A percentile compares a stretch with the other conserved stretches of the same genome.
Conservation (phyloP, 495 filamentous ascomycete species). For the Penicillium subrubescens region DNA sequence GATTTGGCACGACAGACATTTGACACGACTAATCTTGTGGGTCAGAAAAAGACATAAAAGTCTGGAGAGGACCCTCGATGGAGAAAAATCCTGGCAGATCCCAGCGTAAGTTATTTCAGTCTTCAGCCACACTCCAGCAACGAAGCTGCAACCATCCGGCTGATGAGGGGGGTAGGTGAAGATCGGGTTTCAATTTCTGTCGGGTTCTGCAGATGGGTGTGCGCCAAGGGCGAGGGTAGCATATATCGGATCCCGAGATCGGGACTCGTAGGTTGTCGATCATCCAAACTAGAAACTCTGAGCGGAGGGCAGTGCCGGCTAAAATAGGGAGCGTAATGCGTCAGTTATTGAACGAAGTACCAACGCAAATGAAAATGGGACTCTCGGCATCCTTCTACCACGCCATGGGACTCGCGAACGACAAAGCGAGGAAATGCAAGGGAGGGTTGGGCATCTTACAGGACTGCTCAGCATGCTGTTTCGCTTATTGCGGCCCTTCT, state of each 20-base stretch:
- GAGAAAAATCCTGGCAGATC: not conserved
- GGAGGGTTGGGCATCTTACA: slow-evolving; percentile 55
- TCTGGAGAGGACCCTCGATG: not conserved
- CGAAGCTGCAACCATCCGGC: slow-evolving; percentile 11
- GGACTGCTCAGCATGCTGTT: slow-evolving; percentile 93
- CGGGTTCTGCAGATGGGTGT: slow-evolving; percentile 7
- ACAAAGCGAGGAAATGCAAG: slow-evolving; percentile 23
- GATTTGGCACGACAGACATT: slow-evolving; percentile 1
- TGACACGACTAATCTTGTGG: not conserved
- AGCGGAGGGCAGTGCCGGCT: slow-evolving; percentile 45
- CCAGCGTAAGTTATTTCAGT: slow-evolving; percentile 7
- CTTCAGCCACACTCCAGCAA: slow-evolving; percentile 8
- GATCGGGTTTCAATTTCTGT: slow-evolving; percentile 15
- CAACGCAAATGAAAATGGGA: slow-evolving; percentile 2
- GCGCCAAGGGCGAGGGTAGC: slow-evolving; percentile 12
- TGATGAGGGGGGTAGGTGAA: slow-evolving; percentile 2
- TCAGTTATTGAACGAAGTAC: slow-evolving; percentile 15
- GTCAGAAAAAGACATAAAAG: not conserved
- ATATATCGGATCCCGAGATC: slow-evolving; percentile 6
- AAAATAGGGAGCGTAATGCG: slow-evolving; percentile 2
- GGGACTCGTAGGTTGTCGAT: slow-evolving; percentile 7
- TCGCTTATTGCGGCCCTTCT: slow-evolving; percentile 90
- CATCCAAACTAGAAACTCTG: slow-evolving; percentile 38
- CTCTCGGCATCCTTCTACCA: slow-evolving; percentile 28
- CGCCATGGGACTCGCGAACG: slow-evolving; percentile 24